phyloP scores from a whole-genome alignment of 306 rosid species.

The Quercus mongolica region DNA sequence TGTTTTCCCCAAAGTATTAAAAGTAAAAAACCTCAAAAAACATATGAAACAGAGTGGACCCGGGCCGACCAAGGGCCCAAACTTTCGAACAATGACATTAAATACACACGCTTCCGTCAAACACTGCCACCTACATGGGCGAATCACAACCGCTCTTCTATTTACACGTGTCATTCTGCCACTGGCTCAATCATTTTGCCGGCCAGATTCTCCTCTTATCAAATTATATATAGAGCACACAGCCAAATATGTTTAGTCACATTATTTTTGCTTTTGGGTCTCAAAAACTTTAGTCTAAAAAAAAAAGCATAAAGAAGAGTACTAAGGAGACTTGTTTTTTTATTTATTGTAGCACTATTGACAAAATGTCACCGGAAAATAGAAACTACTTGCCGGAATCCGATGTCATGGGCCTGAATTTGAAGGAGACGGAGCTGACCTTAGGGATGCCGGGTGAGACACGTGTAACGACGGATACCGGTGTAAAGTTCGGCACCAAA shows the following conservation, averaged over 20 bases:
- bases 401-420: constrained; percentile 27
- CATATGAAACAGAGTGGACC: not conserved
- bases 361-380: constrained; percentile 35
- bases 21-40: not conserved
- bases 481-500: constrained; percentile 30
- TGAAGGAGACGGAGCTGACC: constrained; percentile 53
- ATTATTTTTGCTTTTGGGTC: not conserved
- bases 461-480: not conserved
- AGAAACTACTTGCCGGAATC: constrained; percentile 19
- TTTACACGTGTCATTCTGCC: constrained; percentile 1
- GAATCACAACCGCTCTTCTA: constrained; percentile 19
- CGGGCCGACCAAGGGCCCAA: constrained; percentile 19
- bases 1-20: too few species aligned
- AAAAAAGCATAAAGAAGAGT: not conserved
- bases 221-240: constrained; percentile 8
- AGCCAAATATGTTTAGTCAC: not conserved
- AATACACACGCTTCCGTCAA: constrained; percentile 25
- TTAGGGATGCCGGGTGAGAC: constrained; percentile 49
- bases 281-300: not conserved
- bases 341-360: not conserved
- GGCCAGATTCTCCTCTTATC: not conserved
- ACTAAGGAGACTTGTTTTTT: not conserved
- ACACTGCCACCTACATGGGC: constrained; percentile 19
- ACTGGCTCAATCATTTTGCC: constrained; percentile 20
- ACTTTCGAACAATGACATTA: constrained; percentile 16